Conservation (phyloP, 73 alveolate species). For the Symbiodinium natans region DNA sequence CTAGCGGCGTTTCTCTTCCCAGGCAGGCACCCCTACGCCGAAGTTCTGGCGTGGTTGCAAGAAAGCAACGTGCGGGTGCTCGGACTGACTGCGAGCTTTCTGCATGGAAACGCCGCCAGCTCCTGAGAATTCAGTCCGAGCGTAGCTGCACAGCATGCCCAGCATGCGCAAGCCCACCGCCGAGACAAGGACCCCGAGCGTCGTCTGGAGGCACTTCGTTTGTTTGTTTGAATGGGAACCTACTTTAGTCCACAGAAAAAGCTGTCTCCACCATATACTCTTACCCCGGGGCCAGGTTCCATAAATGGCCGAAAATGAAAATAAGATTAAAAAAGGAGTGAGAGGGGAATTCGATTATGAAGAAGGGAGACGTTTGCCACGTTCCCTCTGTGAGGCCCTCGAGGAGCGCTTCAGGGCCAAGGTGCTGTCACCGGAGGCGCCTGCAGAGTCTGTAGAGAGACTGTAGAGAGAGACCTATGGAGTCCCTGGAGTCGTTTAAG, state of each 20-base stretch:
- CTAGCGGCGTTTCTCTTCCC: no score
- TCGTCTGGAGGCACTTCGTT: background rate
- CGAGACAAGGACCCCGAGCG: background rate
- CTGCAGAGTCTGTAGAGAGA: background rate
- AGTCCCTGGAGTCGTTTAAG: background rate
- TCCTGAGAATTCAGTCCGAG: no score
- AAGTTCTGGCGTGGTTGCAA: background rate
- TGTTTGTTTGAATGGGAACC: no score
- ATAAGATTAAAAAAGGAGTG: no score
- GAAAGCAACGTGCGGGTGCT: slow-evolving; percentile 7
- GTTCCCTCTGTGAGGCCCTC: background rate
- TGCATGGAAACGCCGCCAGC: slow-evolving; percentile 26
- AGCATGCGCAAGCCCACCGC: no score
- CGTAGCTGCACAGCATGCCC: no score
- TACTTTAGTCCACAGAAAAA: no score
- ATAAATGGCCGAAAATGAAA: no score
- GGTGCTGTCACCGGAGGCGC: slow-evolving; percentile 52
- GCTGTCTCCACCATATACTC: no score
- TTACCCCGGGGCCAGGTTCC: no score
- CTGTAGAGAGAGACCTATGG: background rate
- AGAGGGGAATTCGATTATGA: background rate
- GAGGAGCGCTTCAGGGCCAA: slow-evolving; percentile 31
- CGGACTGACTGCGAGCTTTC: slow-evolving; percentile 86
- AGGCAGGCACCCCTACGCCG: slow-evolving; percentile 80
- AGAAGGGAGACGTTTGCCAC: background rate